A percentile compares a stretch with the other conserved stretches of the same genome.
phyloP scores from a whole-genome alignment of 2,329 filamentous ascomycete species.

The Fusarium irregulare region DNA sequence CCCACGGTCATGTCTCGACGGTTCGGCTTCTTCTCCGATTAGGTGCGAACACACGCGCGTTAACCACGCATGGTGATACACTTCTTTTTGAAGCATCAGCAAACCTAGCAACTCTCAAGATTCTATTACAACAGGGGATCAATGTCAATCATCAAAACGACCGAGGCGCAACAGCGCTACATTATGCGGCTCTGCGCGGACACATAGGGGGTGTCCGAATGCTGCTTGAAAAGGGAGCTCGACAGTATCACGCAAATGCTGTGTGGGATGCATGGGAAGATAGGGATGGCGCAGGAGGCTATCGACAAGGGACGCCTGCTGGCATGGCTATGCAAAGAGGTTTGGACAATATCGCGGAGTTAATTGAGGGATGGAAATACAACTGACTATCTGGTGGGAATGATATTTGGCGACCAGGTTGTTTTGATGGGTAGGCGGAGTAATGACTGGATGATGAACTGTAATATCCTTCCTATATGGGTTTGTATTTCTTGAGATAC shows the following conservation, averaged over 20 bases:
- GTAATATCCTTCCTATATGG: conserved; percentile 17
- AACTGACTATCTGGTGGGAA: conserved; percentile 29
- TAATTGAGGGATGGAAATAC: conserved; percentile 46
- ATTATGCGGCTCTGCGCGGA: conserved; percentile 45
- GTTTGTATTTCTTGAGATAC: conserved; percentile 32
- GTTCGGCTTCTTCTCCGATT: conserved; percentile 43
- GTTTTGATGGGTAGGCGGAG: not conserved
- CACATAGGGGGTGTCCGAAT: conserved; percentile 40
- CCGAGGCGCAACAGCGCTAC: conserved; percentile 45
- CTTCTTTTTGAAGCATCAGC: conserved; percentile 44
- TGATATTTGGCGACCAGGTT: conserved; percentile 19
- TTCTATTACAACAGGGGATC: conserved; percentile 43
- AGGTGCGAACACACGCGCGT: conserved; percentile 40
- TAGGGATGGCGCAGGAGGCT: conserved; percentile 39
- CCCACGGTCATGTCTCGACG: conserved; percentile 45
- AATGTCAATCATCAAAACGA: conserved; percentile 46
- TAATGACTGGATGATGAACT: conserved; percentile 14
- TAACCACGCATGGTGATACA: conserved; percentile 45
- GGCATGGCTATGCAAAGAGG: conserved; percentile 46
- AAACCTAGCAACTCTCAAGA: conserved; percentile 43
- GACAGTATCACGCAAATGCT: conserved; percentile 44
- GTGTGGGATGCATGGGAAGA: conserved; percentile 47
- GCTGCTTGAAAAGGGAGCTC: conserved; percentile 43
- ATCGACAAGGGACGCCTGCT: conserved; percentile 46
- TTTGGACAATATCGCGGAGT: conserved; percentile 43